Conservation (phyloP, 768 basidiomycete species). For the Phylloporus arenicola region DNA sequence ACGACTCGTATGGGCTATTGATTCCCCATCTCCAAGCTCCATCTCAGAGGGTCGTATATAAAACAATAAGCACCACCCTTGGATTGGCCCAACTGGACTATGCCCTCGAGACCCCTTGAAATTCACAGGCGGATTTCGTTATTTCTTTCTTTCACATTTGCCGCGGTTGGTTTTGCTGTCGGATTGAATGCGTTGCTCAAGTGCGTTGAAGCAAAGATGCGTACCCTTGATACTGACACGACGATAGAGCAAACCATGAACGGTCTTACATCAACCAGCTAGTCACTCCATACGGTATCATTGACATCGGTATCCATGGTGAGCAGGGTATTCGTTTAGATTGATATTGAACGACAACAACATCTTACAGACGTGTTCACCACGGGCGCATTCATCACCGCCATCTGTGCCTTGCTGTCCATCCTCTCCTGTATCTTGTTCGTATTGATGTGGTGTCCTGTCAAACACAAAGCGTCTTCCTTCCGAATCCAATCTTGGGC, state of each 20-base stretch:
- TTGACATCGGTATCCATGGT: slow-evolving; percentile 13
- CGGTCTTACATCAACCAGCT: slow-evolving; percentile 7
- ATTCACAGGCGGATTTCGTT: slow-evolving; percentile 19
- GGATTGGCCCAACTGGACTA: not conserved
- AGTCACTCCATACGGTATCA: slow-evolving; percentile 4
- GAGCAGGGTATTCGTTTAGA: not conserved
- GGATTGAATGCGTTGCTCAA: slow-evolving; percentile 21
- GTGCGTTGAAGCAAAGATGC: slow-evolving; percentile 1
- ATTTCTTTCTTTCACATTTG: slow-evolving; percentile 29
- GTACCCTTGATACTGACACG: not conserved
- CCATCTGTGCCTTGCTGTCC: slow-evolving; percentile 32
- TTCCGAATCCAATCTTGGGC: slow-evolving; percentile 33
- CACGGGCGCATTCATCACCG: slow-evolving; percentile 34
- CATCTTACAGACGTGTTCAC: slow-evolving; percentile 34
- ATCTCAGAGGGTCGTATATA: slow-evolving; percentile 1
- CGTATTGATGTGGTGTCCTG: slow-evolving; percentile 16
- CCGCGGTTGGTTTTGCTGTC: slow-evolving; percentile 16
- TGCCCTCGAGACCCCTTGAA: slow-evolving; percentile 4
- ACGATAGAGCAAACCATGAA: slow-evolving; percentile 11
- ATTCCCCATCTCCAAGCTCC: not conserved
- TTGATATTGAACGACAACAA: not conserved
- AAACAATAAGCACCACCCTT: not conserved
- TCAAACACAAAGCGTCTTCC: not conserved
- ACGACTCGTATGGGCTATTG: not conserved
- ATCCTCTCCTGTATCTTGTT: slow-evolving; percentile 28